Evolutionary conservation across 208 protist genomes (phyloP).

Genomic region (Trypanosoma conorhini): DNA sequence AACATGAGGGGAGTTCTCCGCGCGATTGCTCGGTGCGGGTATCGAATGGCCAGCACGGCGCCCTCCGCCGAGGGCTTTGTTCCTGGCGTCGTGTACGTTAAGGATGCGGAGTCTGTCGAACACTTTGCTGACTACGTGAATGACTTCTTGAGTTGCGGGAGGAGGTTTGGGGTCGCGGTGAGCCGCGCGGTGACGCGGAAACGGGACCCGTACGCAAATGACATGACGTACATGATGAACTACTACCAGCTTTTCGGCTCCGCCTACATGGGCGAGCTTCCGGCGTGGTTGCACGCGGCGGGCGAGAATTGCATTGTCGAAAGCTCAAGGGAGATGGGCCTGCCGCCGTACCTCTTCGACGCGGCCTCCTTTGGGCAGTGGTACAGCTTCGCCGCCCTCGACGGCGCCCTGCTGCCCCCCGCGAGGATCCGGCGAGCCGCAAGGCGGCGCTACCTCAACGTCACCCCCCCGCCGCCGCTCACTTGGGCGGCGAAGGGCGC

Average conservation of each 20-base stretch:
- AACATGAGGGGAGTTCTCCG: conserved; percentile 14
- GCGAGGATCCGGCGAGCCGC: too few species aligned
- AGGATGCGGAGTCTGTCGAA: conserved; percentile 14
- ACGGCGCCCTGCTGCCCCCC: not conserved
- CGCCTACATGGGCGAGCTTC: conserved; percentile 13
- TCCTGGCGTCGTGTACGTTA: conserved; percentile 27
- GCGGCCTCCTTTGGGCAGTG: conserved; percentile 33
- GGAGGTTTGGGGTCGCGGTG: conserved; percentile 15
- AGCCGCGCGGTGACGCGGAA: conserved; percentile 12
- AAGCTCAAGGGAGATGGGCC: not conserved
- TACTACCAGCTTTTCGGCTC: conserved; percentile 33
- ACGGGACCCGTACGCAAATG: conserved; percentile 30
- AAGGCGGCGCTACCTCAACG: too few species aligned
- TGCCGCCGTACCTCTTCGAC: conserved; percentile 20
- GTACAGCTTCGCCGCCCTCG: conserved; percentile 29
- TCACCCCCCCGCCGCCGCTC: too few species aligned
- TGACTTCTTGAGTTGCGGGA: conserved; percentile 32
- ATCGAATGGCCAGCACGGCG: conserved; percentile 12
- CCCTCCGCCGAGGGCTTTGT: conserved; percentile 21
- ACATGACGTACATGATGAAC: conserved; percentile 42
- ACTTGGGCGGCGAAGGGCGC: not conserved
- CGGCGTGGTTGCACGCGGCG: conserved; percentile 15
- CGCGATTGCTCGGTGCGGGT: conserved; percentile 16
- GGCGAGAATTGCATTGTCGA: conserved; percentile 37
- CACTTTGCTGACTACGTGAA: conserved; percentile 27